Evolutionary conservation across 805 yeast species (phyloP), one percentile per base, ranked within the genome.

Genomic region (Brettanomyces sp.): DNA sequence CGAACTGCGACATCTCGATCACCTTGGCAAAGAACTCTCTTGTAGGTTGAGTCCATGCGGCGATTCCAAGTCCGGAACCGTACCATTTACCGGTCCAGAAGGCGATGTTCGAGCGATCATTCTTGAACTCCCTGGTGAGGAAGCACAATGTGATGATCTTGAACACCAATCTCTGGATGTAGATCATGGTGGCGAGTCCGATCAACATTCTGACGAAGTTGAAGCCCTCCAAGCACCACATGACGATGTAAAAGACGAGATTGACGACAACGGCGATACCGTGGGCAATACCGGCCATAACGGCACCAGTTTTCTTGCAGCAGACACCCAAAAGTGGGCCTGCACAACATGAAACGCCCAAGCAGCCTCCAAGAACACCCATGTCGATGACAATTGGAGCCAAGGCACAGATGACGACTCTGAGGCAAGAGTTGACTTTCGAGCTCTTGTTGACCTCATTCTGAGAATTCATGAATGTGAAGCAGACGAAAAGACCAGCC

Each of bases 21-120:
- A 83, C 76, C 78, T 93, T 93, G 55, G 97, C 97, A 59, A 80
- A 76, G 62, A 87, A 87, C 72, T 93, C 99, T 76, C 99, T 87
- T 45, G 85, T 63, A 51, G 99, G 99, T 72, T 91, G 98, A 33
- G 98, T 82, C 75, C 85, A 78, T 21, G 97, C 96, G 77, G 83
- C 80, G 79, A 82, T 80, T 49, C 98, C 99, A 67, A 91, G 70
- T 61, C 95, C 93, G 49, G 86, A 74, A 49, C 95, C 93, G 66
- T 90, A 89, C 99, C 99, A 93, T 69, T 89, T 90, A 76, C 99
- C 99, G 48, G 96, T 86, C 99, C 99, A 93, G 95, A 95, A 93
- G 28, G 99, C 98, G 57, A 95, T 85, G 72, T 93, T 93, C 35
- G 98, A 74, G 62, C 82, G 87, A 69, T 91, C 97, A 58, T 85